Percentiles rank a stretch among this genome's conserved stretches.
phyloP scores from a whole-genome alignment of 192 early-diverging fungal genomes.

The Chytriomyces confervae region DNA sequence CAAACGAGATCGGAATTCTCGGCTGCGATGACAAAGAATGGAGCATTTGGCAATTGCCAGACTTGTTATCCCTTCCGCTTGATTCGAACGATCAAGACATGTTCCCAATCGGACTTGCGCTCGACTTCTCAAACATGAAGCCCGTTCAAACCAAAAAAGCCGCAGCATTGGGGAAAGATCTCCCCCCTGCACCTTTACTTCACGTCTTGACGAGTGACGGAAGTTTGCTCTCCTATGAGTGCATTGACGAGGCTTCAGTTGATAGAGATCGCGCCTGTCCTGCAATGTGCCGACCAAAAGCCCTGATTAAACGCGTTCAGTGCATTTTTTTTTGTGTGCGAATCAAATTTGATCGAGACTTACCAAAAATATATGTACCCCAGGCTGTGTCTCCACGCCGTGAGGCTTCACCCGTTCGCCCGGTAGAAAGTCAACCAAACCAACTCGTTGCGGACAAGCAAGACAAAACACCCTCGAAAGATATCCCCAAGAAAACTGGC shows the following conservation, averaged over 20 bases:
- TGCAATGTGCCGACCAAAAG: slow-evolving; percentile 15
- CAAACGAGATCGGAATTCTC: slow-evolving; percentile 47
- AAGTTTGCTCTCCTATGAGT: slow-evolving; percentile 16
- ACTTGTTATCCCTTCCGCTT: slow-evolving; percentile 58
- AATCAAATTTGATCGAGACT: background rate
- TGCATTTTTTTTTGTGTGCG: background rate
- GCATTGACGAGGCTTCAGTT: background rate
- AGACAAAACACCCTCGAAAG: too few species aligned
- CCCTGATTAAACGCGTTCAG: background rate
- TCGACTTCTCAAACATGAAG: slow-evolving; percentile 73
- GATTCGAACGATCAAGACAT: slow-evolving; percentile 62
- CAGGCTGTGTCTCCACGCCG: background rate
- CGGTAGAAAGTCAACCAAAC: too few species aligned
- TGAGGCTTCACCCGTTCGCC: background rate
- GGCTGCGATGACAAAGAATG: slow-evolving; percentile 58
- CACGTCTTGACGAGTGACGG: slow-evolving; percentile 26
- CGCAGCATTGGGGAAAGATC: slow-evolving; percentile 13
- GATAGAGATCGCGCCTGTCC: background rate
- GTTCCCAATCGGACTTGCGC: slow-evolving; percentile 69
- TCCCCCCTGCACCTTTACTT: slow-evolving; percentile 21
- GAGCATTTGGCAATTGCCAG: slow-evolving; percentile 75
- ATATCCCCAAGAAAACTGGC: background rate
- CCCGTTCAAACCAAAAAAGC: background rate
- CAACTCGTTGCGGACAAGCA: too few species aligned
- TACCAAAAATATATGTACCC: background rate